Evolutionary conservation across 208 protist species (phyloP), one percentile per base, ranked within the genome.

Genomic region (Leptomonas seymouri): DNA sequence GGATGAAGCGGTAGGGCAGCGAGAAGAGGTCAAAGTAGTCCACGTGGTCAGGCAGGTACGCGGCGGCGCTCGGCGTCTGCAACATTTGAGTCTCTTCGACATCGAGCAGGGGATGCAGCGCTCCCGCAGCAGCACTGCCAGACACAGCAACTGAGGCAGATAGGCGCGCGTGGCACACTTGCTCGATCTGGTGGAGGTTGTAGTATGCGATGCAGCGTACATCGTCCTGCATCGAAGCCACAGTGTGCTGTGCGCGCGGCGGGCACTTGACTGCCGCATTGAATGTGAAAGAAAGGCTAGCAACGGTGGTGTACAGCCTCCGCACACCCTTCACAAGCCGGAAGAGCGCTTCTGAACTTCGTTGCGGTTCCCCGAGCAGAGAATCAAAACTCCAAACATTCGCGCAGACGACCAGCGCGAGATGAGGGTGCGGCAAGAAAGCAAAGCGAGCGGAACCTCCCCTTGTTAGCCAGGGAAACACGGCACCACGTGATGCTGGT

Each of bases 331-430:
- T 12, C 8, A 75, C 61, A 5, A 49, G 48, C 5, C 45, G 3
- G 9, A 14, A 6, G 34, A 68, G 62, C 25, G 3, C 25, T 4
- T 20, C 54, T 8, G 34, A 23, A 9, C 25, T 23, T 12, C 51
- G 16, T 5, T 46, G 34, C 25, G 71, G 28, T 21, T 56, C 63
- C 1, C 41, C 53, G 23, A 74, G 42, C 16, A 77, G 23, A 56
- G 71, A 36, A 28, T 71, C 60, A 25, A 71, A 68, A 18, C 50
- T 53, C 79, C 74, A 84, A 28, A 84, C 78, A 23, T 65, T 73
- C 14, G 74, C 64, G 65, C 81, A 91, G 45, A 67, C 76, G 15
- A 91, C 42, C 23, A 89, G 75, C 20, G 86, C 58, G 18, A 91
- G 69, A 64, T 68, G 85, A 0, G 82, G 80, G 27, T 79, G 51